Conservation (phyloP, 2,329 filamentous ascomycete species). For the Epicoccum nigrum region DNA sequence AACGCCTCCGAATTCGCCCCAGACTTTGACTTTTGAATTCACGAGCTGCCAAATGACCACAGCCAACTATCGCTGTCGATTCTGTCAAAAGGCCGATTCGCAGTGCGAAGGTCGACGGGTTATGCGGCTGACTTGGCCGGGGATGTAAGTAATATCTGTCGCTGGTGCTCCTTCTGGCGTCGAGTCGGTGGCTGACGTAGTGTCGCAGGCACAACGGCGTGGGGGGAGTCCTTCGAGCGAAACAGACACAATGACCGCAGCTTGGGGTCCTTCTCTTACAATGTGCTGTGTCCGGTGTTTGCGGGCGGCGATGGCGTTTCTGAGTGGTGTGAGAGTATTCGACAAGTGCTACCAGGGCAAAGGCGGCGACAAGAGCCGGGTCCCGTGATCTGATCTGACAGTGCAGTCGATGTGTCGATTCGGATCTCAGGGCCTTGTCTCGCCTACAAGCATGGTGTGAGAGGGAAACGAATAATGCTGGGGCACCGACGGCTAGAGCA, state of each 20-base stretch:
- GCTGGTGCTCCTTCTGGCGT: constrained; percentile 18
- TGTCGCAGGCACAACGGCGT: constrained; percentile 27
- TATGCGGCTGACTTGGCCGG: constrained; percentile 12
- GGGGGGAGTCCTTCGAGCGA: constrained; percentile 19
- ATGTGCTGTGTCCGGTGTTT: constrained; percentile 11
- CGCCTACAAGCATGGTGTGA: constrained; percentile 35
- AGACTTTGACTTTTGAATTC: neutral
- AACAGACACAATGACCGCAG: constrained; percentile 19
- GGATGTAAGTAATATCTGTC: constrained; percentile 4
- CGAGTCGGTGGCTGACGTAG: constrained; percentile 34
- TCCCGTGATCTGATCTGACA: constrained; percentile 40
- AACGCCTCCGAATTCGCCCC: constrained; percentile 10
- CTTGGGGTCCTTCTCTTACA: constrained; percentile 25
- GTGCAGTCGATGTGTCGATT: constrained; percentile 19
- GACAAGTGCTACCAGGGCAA: constrained; percentile 36
- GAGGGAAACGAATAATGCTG: constrained; percentile 25
- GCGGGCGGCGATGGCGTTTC: constrained; percentile 19
- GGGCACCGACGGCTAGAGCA: constrained; percentile 28
- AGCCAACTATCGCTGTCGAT: neutral
- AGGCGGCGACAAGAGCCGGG: constrained; percentile 22
- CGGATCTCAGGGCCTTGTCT: constrained; percentile 29
- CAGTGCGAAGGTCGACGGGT: neutral
- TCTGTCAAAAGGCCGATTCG: neutral
- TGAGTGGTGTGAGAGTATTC: constrained; percentile 22
- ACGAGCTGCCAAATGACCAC: neutral